Evolutionary conservation across 2,329 filamentous ascomycete genomes (phyloP).

Genomic region (Colletotrichum chlorophyti): DNA sequence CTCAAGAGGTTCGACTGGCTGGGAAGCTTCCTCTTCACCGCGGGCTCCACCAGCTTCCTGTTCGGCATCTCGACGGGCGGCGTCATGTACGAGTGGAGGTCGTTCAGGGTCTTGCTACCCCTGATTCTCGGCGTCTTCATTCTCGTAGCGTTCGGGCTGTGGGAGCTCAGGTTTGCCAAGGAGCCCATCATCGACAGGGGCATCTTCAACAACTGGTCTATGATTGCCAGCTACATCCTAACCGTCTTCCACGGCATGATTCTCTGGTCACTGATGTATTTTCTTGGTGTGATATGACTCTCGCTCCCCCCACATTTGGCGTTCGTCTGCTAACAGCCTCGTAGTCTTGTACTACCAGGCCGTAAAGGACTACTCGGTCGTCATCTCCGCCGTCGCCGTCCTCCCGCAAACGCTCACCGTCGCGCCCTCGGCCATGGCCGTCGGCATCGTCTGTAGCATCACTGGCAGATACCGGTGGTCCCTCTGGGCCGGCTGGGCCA

Average conservation of each 20-base stretch:
- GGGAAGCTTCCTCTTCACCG: slow-evolving; percentile 67
- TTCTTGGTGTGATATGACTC: slow-evolving; percentile 45
- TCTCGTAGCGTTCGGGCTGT: slow-evolving; percentile 59
- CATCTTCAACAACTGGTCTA: slow-evolving; percentile 56
- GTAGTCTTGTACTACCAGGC: slow-evolving; percentile 52
- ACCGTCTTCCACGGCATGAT: slow-evolving; percentile 65
- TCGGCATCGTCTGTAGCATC: slow-evolving; percentile 59
- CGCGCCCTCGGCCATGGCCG: slow-evolving; percentile 63
- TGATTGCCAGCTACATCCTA: slow-evolving; percentile 54
- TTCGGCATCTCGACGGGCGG: slow-evolving; percentile 71
- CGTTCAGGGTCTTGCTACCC: slow-evolving; percentile 67
- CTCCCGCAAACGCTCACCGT: slow-evolving; percentile 69
- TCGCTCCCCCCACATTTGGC: slow-evolving; percentile 7
- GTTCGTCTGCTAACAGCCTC: slow-evolving; percentile 18
- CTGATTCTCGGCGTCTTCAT: slow-evolving; percentile 61
- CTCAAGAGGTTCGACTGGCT: slow-evolving; percentile 65
- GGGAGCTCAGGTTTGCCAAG: slow-evolving; percentile 56
- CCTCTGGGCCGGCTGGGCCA: slow-evolving; percentile 66
- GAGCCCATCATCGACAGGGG: slow-evolving; percentile 56
- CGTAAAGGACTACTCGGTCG: slow-evolving; percentile 59
- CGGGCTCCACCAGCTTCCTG: slow-evolving; percentile 62
- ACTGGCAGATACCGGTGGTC: slow-evolving; percentile 67
- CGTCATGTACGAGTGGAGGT: slow-evolving; percentile 69
- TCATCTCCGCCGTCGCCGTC: slow-evolving; percentile 61
- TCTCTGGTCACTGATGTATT: slow-evolving; percentile 62